These are phyloP conservation scores for Tubosaeta sp. DNA, from an alignment of 768 basidiomycete species.

Conservation along the genomic window DNA sequence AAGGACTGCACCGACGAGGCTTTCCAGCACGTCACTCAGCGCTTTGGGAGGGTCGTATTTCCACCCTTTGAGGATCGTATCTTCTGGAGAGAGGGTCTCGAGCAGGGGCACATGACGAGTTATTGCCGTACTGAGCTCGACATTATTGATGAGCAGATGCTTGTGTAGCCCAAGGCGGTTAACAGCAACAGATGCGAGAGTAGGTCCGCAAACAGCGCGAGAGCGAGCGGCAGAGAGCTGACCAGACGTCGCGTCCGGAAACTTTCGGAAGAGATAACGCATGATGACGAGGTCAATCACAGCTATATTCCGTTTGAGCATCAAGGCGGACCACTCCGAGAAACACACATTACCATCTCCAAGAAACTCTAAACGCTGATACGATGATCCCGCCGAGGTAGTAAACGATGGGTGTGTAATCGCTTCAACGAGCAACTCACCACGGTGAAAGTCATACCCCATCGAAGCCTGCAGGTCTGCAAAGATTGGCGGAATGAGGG, in stretches of 20 bases:
- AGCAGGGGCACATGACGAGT: constrained; percentile 57
- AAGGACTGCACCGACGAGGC: constrained; percentile 77
- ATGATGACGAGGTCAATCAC: constrained; percentile 70
- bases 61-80: constrained; percentile 71
- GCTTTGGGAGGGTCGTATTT: constrained; percentile 83
- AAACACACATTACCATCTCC: constrained; percentile 68
- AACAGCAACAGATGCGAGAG: constrained; percentile 67
- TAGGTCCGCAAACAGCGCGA: constrained; percentile 68
- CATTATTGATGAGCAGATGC: constrained; percentile 62
- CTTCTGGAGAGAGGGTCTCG: constrained; percentile 47
- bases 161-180: constrained; percentile 64
- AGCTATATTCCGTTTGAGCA: constrained; percentile 38
- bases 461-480: constrained; percentile 53
- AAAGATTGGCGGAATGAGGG: constrained; percentile 46
- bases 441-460: constrained; percentile 65
- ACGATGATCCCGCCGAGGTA: constrained; percentile 51
- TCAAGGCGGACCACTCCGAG: neutral
- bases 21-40: constrained; percentile 81
- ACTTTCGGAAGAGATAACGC: constrained; percentile 65
- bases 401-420: constrained; percentile 83
- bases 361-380: constrained; percentile 84
- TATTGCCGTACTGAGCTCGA: constrained; percentile 65
- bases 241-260: constrained; percentile 68
- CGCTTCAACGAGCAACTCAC: constrained; percentile 68
- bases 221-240: constrained; percentile 69